A percentile compares a stretch with the other conserved stretches of the same genome.
These are phyloP conservation scores for Chalaropsis ovoidea DNA, from an alignment of 2,329 filamentous ascomycete genomes.

Conservation along the genomic window DNA sequence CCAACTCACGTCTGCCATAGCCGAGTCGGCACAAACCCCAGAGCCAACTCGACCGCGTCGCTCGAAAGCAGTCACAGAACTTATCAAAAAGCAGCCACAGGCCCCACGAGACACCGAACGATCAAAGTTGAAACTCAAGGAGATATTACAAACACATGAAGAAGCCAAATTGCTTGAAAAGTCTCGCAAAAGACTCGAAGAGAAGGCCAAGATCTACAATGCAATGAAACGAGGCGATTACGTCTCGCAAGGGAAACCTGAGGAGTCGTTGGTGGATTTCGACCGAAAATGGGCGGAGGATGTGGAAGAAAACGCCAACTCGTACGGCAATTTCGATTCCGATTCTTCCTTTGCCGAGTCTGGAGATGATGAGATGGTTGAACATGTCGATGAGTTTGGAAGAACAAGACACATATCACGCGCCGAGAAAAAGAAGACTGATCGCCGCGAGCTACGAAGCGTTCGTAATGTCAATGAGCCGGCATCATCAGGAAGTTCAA, in stretches of 20 bases:
- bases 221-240: constrained; percentile 86
- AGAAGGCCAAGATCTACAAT: constrained; percentile 79
- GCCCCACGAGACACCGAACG: constrained; percentile 41
- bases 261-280: constrained; percentile 74
- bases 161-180: constrained; percentile 59
- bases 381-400: constrained; percentile 87
- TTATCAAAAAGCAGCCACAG: constrained; percentile 28
- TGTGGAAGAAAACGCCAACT: constrained; percentile 39
- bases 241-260: constrained; percentile 53
- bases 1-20: constrained; percentile 72
- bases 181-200: constrained; percentile 72
- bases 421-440: constrained; percentile 54
- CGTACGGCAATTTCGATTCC: constrained; percentile 34
- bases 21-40: constrained; percentile 39
- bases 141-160: constrained; percentile 32
- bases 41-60: constrained; percentile 7
- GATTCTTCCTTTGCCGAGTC: constrained; percentile 28
- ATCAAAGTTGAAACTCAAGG: constrained; percentile 36
- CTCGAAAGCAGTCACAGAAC: not conserved
- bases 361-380: constrained; percentile 54
- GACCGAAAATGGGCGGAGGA: constrained; percentile 87
- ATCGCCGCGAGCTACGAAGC: constrained; percentile 37
- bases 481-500: constrained; percentile 40
- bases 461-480: constrained; percentile 37
- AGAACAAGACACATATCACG: constrained; percentile 64